phyloP scores from a whole-genome alignment of 2,329 filamentous ascomycete genomes.

The Hypomyces rosellus region DNA sequence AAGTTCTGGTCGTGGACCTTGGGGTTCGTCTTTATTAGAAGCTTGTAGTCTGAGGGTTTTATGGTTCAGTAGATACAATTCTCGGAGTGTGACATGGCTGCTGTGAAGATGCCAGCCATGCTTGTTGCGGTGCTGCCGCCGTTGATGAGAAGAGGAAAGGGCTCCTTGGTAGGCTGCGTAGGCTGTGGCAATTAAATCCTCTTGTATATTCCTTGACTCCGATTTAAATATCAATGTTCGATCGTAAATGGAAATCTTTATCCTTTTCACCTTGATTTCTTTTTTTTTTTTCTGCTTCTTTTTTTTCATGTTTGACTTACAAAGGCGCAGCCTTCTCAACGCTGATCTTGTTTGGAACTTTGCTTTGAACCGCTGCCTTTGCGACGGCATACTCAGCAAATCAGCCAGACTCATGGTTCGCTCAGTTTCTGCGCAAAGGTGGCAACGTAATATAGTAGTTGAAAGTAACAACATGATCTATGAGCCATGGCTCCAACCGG shows the following conservation, averaged over 20 bases:
- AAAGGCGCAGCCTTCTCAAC: conserved; percentile 41
- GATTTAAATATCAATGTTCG: too few species aligned
- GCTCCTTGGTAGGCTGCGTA: conserved; percentile 26
- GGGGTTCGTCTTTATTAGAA: too few species aligned
- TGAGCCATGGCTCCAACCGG: conserved; percentile 33
- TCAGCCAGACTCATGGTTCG: conserved; percentile 34
- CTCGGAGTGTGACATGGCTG: too few species aligned
- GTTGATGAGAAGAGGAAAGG: conserved; percentile 37
- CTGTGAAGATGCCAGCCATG: conserved; percentile 32
- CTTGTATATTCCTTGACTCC: conserved; percentile 36
- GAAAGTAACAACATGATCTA: background rate
- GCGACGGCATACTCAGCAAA: conserved; percentile 34
- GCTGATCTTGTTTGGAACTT: conserved; percentile 39
- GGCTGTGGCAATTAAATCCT: conserved; percentile 41
- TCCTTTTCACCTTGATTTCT: too few species aligned
- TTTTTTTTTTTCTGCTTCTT: too few species aligned
- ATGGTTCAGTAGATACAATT: too few species aligned
- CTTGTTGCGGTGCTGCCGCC: conserved; percentile 49
- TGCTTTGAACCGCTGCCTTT: conserved; percentile 35
- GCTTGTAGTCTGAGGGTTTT: too few species aligned
- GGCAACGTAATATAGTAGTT: too few species aligned
- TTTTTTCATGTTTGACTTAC: background rate
- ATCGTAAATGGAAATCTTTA: too few species aligned
- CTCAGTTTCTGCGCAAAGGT: too few species aligned
- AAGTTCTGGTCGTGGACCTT: too few species aligned